Percentiles rank a stretch among this genome's conserved stretches.
These are phyloP conservation scores for Claviceps sorghi DNA, from an alignment of 2,329 filamentous ascomycete genomes.

Conservation along the genomic window DNA sequence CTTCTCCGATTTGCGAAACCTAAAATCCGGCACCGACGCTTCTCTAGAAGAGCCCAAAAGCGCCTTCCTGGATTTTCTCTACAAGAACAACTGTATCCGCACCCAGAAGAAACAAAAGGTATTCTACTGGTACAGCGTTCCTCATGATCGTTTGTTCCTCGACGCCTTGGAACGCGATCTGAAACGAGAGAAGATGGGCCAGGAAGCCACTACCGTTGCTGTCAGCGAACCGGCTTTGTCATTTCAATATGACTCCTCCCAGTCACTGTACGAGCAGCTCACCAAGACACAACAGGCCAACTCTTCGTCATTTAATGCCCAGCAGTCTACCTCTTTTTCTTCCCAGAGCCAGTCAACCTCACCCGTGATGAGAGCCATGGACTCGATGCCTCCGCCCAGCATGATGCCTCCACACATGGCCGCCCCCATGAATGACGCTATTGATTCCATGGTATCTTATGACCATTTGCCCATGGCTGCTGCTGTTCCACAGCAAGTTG, in stretches of 20 bases:
- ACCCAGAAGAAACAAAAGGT: conserved; percentile 99
- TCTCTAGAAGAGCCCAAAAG: conserved; percentile 98
- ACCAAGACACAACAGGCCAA: conserved; percentile 98
- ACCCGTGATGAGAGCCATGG: conserved; percentile 77
- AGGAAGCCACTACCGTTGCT: conserved; percentile 92
- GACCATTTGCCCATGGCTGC: conserved; percentile 56
- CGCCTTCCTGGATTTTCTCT: conserved; percentile 93
- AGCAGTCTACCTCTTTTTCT: conserved; percentile 48
- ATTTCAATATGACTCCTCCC: conserved; percentile 97
- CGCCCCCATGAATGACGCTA: conserved; percentile 44
- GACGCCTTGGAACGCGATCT: conserved; percentile 93
- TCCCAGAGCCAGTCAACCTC: conserved; percentile 70
- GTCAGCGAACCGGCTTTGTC: conserved; percentile 94
- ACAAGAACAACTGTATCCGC: conserved; percentile 99
- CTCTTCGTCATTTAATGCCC: conserved; percentile 86
- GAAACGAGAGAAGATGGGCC: conserved; percentile 98
- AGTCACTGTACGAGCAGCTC: conserved; percentile 97
- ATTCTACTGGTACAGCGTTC: conserved; percentile 99
- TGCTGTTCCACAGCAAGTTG: conserved; percentile 47
- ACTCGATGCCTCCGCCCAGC: conserved; percentile 83
- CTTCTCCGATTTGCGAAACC: conserved; percentile 94
- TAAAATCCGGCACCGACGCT: conserved; percentile 96
- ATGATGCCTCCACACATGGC: conserved; percentile 49
- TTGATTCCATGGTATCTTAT: conserved; percentile 62
- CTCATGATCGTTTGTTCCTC: conserved; percentile 91